Base-by-base conservation (phyloP, 75 land plant genomes). In the Gnetum montanum region DNA sequence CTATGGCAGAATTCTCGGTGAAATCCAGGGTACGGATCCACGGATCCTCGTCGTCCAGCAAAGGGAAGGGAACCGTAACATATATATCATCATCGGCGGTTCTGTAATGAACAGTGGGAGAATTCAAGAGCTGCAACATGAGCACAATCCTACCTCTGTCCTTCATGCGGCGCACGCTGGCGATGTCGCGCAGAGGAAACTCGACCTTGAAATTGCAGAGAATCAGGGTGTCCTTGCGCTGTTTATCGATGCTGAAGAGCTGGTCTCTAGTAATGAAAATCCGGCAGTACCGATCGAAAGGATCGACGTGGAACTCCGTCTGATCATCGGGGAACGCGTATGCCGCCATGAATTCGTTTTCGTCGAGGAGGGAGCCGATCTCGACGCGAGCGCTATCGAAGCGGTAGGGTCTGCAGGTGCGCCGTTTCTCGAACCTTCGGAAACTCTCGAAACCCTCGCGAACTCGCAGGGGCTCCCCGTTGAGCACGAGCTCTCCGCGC, bases 1-100 rank as follows among this genome's bases (percentile, higher is more conserved):
- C 97, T 61, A 93, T 65, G 18, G 81, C 78, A 7, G 80, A 80
- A 60, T 55, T 54, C 8, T 60, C 45, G 0, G 98, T 85, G 64
- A 93, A 89, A 60, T 93, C 98, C 15, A 79, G 50, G 4, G 84
- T 85, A 19, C 98, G 68, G 34, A 89, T 89, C 98, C 98, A 89
- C 0, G 92, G 96, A 68, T 90, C 96, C 31, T 86, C 96, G 43
- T 90, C 96, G 63, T 90, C 96, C 28, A 80, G 61, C 64, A 88
- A 34, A 62, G 74, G 62, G 31, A 57, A 72, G 6, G 88, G 73
- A 10, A 71, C 71, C 3, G 71, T 24, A n/a, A 47, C 65, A 49
- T 75, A 64, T 15, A 91, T 79, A 54, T 87, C 88, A 64, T 88
- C 97, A 60, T 78, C 89, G 6, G 94, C 83, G 1, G 88, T 91